Evolutionary conservation across 2,329 filamentous ascomycete species (phyloP).

Genomic region (Aquanectria penicillioides): DNA sequence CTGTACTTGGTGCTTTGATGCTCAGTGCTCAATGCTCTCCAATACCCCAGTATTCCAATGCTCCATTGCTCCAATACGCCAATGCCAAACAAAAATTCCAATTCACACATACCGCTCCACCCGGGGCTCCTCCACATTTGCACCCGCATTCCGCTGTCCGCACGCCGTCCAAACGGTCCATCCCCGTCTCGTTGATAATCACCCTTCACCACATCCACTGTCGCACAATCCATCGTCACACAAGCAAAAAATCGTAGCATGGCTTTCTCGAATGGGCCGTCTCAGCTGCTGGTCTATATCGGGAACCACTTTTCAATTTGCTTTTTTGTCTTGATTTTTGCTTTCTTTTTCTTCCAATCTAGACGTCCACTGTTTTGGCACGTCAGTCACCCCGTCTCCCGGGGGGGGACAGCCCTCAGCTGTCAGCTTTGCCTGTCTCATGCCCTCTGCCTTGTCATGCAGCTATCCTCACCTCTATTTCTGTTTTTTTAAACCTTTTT

Average conservation of each 20-base stretch:
- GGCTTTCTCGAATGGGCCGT: conserved; percentile 17
- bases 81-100: too few relatives aligned
- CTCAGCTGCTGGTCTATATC: conserved; percentile 19
- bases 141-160: background rate
- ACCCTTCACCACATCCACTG: background rate
- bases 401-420: too few relatives aligned
- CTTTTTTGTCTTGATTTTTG: background rate
- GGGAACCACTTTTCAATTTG: conserved; percentile 31
- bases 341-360: conserved; percentile 3
- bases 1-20: too few relatives aligned
- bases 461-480: background rate
- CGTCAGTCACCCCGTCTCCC: conserved; percentile 2
- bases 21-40: too few relatives aligned
- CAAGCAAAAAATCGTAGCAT: conserved; percentile 20
- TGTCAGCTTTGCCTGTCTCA: background rate
- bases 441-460: background rate
- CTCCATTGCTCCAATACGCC: too few relatives aligned
- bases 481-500: background rate
- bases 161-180: background rate
- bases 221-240: conserved; percentile 15
- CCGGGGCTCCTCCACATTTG: too few relatives aligned
- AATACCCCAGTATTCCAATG: too few relatives aligned
- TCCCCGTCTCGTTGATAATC: background rate
- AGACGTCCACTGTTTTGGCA: conserved; percentile 17
- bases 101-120: too few relatives aligned